phyloP scores from a whole-genome alignment of 1,284 basidiomycete genomes.

The Amylostereum chailletii region DNA sequence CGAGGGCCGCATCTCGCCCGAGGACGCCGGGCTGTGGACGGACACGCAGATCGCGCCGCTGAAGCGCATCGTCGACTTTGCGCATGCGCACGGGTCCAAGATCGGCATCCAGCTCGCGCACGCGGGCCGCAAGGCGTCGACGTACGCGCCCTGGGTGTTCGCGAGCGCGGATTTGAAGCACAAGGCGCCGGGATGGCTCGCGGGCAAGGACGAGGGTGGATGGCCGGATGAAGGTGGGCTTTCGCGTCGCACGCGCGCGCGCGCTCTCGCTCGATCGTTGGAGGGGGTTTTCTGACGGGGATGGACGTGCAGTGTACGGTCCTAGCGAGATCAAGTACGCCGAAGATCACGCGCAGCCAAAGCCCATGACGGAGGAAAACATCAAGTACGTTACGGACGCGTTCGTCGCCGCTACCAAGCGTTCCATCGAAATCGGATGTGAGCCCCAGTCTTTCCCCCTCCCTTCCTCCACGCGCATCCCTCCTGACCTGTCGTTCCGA shows the following conservation, averaged over 20 bases:
- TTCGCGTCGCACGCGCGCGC: neutral
- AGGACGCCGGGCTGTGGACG: constrained; percentile 62
- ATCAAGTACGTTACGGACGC: constrained; percentile 56
- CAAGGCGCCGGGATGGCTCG: constrained; percentile 17
- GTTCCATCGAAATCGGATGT: constrained; percentile 60
- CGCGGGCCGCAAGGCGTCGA: constrained; percentile 69
- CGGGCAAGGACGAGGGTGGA: constrained; percentile 46
- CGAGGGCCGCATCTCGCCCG: constrained; percentile 52
- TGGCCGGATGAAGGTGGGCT: constrained; percentile 55
- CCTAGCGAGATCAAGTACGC: constrained; percentile 49
- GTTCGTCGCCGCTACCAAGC: constrained; percentile 54
- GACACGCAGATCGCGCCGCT: constrained; percentile 66
- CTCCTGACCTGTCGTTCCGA: constrained; percentile 1
- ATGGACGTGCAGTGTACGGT: constrained; percentile 24
- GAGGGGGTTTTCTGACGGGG: neutral
- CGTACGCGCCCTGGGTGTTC: constrained; percentile 48
- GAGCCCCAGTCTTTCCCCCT: constrained; percentile 16
- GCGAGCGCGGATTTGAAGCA: constrained; percentile 19
- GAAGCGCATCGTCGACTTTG: constrained; percentile 66
- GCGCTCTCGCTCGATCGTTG: neutral
- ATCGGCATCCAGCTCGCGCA: constrained; percentile 80
- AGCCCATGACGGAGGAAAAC: constrained; percentile 43
- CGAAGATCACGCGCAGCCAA: constrained; percentile 38
- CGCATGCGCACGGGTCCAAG: constrained; percentile 61
- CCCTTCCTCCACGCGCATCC: neutral